phyloP scores from a whole-genome alignment of 108 stramenopile genomes.

The Licmophora abbreviata region DNA sequence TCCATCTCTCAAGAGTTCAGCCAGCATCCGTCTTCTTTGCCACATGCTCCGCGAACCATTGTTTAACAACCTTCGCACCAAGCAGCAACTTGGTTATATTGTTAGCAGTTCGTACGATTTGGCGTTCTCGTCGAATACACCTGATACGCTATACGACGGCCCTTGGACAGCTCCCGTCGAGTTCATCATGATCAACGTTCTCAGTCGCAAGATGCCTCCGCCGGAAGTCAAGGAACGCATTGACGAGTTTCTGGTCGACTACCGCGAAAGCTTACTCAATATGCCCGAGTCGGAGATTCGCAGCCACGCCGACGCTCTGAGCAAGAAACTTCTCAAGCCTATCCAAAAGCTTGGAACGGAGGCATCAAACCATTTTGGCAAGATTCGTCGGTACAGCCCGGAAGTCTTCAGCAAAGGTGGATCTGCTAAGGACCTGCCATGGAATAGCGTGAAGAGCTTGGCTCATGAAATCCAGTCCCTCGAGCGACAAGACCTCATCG shows the following conservation, averaged over 20 bases:
- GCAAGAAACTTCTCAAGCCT: conserved; percentile 65
- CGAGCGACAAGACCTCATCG: conserved; percentile 34
- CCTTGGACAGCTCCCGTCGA: conserved; percentile 53
- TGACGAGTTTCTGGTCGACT: conserved; percentile 66
- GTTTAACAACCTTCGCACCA: conserved; percentile 77
- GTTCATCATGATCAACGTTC: conserved; percentile 53
- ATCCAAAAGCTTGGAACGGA: conserved; percentile 66
- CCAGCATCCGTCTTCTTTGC: conserved; percentile 61
- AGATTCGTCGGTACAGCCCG: conserved; percentile 62
- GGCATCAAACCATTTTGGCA: conserved; percentile 39
- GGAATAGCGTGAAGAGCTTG: conserved; percentile 48
- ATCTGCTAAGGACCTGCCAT: conserved; percentile 34
- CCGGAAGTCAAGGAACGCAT: conserved; percentile 58
- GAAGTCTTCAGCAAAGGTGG: conserved; percentile 32
- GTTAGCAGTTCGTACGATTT: conserved; percentile 66
- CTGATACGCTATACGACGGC: conserved; percentile 3
- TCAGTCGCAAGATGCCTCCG: conserved; percentile 65
- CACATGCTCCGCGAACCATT: conserved; percentile 79
- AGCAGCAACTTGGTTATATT: conserved; percentile 75
- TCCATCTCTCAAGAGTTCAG: conserved; percentile 48
- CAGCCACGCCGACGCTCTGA: conserved; percentile 50
- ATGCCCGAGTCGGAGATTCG: conserved; percentile 67
- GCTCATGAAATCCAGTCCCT: conserved; percentile 42
- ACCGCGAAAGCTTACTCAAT: conserved; percentile 37
- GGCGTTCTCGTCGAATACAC: conserved; percentile 31